Conservation (phyloP, 73 alveolate species). For the Uronychia setigera region DNA sequence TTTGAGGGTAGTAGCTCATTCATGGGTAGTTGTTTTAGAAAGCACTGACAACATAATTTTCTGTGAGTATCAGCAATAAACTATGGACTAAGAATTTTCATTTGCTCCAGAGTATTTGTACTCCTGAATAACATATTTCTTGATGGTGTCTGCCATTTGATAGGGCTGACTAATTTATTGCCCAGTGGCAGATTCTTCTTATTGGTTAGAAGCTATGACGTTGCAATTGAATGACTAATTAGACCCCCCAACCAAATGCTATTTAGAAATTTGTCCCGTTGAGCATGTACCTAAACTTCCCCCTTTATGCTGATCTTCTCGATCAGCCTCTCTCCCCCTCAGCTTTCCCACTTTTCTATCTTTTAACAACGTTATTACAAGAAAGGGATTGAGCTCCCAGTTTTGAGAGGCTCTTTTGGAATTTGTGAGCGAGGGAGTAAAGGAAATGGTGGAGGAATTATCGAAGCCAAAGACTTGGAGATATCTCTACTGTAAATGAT, state of each 20-base stretch:
- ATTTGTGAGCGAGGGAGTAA: slow-evolving; percentile 10
- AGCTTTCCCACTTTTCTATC: slow-evolving; percentile 3
- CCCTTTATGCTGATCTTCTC: background rate
- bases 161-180: no score
- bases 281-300: no score
- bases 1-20: background rate
- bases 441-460: slow-evolving; percentile 34
- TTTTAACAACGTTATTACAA: background rate
- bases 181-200: no score
- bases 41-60: background rate
- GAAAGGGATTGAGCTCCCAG: slow-evolving; percentile 32
- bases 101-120: background rate
- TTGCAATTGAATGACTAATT: no score
- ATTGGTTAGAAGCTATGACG: no score
- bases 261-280: no score
- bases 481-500: no score
- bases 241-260: no score
- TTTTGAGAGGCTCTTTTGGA: slow-evolving; percentile 27
- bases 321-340: background rate
- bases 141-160: background rate
- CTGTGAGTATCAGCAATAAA: background rate
- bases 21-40: background rate
- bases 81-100: background rate
- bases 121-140: background rate
- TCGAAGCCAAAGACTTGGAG: no score